Base-by-base conservation (phyloP, 306 rosid genomes). In the Cucurbita pepo region DNA sequence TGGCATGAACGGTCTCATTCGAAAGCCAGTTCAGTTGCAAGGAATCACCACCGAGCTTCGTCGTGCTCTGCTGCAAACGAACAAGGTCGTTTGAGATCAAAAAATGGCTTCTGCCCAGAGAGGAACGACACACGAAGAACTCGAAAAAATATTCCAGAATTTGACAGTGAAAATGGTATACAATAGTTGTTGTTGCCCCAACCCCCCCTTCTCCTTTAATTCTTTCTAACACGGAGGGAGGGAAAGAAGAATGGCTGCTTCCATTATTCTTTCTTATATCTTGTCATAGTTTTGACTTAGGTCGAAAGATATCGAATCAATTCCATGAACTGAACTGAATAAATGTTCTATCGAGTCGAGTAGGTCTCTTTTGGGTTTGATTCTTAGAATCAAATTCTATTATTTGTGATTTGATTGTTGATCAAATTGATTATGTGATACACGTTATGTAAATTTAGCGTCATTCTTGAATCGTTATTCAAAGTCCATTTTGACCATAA, bases 1-100 rank as follows among this genome's bases (percentile, higher is more conserved):
- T 10, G 99, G 97, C 25, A 88, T 95, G 48, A 88, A 88, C 16
- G 99, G 99, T 54, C 78, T 91, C 56, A 79, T 95, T 77, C 81
- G 89, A 38, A 95, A 91, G 74, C 99, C 99, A 5, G 87, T 85
- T 69, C 80, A 89, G 84, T 37, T 89, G 85, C 95, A 85, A 73
- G 99, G 93, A 36, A 88, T 95, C 10, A 84, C 96, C 71, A 79
- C 79, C 40, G 99, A 95, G 82, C 90, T 95, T 38, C 77, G 90
- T 62, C 81, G 96, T 82, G 85, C 90, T 64, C 81, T 95, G 77
- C 55, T 80, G 85, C 96, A 86, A 82, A 90, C 85, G 72, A 91
- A 84, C 85, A 83, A 84, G 75, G 77, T 77, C 71, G 78, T 77
- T 74, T 81, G 85, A 69, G 44, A 15, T 36, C 7, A 12, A 37